A percentile compares a stretch with the other conserved stretches of the same genome.
Evolutionary conservation across 306 rosid genomes (phyloP).

Genomic region (Inga oerstediana): DNA sequence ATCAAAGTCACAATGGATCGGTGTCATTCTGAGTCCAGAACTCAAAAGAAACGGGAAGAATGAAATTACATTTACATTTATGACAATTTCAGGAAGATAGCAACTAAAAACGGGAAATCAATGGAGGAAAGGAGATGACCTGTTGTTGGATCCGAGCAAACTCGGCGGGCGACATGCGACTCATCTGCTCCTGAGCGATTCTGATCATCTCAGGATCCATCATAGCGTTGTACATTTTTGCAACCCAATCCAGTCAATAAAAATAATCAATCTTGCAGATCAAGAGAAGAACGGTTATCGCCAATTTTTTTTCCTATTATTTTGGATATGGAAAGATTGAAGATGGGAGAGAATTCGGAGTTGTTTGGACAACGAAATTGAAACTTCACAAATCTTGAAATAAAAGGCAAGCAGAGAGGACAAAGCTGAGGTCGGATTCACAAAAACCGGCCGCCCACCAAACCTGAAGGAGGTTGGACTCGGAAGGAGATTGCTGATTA

Average conservation of each 20-base stretch:
- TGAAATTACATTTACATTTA: not conserved
- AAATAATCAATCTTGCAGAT: constrained; percentile 22
- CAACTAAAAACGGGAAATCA: not conserved
- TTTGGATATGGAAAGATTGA: not conserved
- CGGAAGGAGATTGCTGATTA: not conserved
- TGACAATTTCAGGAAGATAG: not conserved
- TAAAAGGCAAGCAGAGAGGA: not conserved
- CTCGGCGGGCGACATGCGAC: constrained; percentile 94
- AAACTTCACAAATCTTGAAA: not conserved
- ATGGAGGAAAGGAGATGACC: constrained; percentile 37
- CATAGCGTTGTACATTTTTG: constrained; percentile 58
- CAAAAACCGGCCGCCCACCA: constrained; percentile 60
- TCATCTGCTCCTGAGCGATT: constrained; percentile 97
- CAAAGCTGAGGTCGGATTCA: constrained; percentile 26
- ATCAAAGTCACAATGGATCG: constrained; percentile 16
- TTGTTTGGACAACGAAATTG: not conserved
- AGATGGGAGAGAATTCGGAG: constrained; percentile 14
- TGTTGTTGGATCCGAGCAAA: constrained; percentile 92
- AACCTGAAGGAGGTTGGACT: constrained; percentile 33
- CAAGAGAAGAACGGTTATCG: constrained; percentile 12
- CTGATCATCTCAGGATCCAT: constrained; percentile 94
- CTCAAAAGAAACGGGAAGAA: constrained; percentile 7
- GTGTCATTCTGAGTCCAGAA: not conserved
- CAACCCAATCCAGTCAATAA: not conserved
- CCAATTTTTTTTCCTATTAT: not conserved